phyloP scores from a whole-genome alignment of 2,329 filamentous ascomycete genomes.

The Paraphoma sp. region DNA sequence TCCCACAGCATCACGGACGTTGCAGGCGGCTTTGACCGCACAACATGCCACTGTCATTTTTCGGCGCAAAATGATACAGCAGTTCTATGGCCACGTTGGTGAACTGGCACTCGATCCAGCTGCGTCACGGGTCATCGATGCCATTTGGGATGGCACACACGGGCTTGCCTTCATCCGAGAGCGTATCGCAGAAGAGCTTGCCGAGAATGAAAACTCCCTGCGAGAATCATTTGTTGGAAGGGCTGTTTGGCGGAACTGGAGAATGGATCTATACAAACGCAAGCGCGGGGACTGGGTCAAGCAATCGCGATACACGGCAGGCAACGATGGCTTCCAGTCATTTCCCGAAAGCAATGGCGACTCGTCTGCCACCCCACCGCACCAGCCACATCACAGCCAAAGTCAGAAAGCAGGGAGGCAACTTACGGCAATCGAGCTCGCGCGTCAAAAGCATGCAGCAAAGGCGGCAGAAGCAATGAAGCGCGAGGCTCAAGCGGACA shows the following conservation, averaged over 20 bases:
- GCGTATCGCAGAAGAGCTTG: conserved; percentile 68
- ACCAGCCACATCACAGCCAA: conserved; percentile 6
- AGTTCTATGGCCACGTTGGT: conserved; percentile 67
- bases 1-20: conserved; percentile 63
- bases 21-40: conserved; percentile 68
- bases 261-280: conserved; percentile 73
- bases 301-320: conserved; percentile 62
- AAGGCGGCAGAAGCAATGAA: conserved; percentile 47
- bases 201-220: conserved; percentile 63
- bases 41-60: conserved; percentile 62
- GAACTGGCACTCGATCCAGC: conserved; percentile 66
- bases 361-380: conserved; percentile 16
- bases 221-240: conserved; percentile 71
- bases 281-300: conserved; percentile 68
- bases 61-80: conserved; percentile 68
- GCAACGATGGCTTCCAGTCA: conserved; percentile 58
- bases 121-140: conserved; percentile 72
- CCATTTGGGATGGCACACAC: conserved; percentile 68
- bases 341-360: conserved; percentile 53
- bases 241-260: conserved; percentile 77
- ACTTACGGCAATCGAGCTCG: conserved; percentile 58
- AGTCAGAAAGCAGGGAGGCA: conserved; percentile 35
- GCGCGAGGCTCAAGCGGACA: conserved; percentile 37
- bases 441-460: conserved; percentile 62
- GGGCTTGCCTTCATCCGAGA: conserved; percentile 72